Conservation (phyloP, 768 basidiomycete genomes). For the Termitomyces titanicus region DNA sequence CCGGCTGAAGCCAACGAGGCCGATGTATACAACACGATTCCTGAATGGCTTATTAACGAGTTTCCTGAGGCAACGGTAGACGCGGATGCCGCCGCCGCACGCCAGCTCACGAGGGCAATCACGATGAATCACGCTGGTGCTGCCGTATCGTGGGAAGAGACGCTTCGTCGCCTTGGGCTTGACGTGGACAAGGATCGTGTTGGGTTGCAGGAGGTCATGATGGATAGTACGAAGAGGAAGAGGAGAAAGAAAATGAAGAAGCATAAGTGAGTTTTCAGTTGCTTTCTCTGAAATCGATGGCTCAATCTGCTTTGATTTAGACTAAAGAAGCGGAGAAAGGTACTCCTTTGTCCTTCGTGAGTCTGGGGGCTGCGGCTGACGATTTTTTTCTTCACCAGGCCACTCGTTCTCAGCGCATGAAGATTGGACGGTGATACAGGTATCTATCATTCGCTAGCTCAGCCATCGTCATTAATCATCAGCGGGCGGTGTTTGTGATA, state of each 20-base stretch:
- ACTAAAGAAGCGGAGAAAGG: conserved; percentile 88
- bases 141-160: conserved; percentile 63
- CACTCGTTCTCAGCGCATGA: conserved; percentile 37
- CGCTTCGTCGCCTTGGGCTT: conserved; percentile 62
- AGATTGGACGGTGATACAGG: conserved; percentile 26
- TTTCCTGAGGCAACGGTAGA: conserved; percentile 53
- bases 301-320: conserved; percentile 31
- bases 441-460: conserved; percentile 1
- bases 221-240: conserved; percentile 85
- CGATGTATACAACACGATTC: conserved; percentile 14
- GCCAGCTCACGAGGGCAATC: conserved; percentile 72
- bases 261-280: conserved; percentile 71
- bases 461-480: background rate
- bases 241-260: conserved; percentile 94
- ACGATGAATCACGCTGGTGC: conserved; percentile 65
- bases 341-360: conserved; percentile 29
- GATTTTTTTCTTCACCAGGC: conserved; percentile 27
- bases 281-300: background rate
- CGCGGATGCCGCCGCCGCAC: conserved; percentile 75
- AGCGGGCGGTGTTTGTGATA: conserved; percentile 9
- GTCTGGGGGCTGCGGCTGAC: conserved; percentile 13
- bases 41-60: conserved; percentile 33
- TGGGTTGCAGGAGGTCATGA: conserved; percentile 51
- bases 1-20: conserved; percentile 9
- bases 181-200: conserved; percentile 46